Evolutionary conservation across 2,329 filamentous ascomycete genomes (phyloP), one percentile per base, ranked within the genome.

Genomic region (Sporothrix dimorphospora): DNA sequence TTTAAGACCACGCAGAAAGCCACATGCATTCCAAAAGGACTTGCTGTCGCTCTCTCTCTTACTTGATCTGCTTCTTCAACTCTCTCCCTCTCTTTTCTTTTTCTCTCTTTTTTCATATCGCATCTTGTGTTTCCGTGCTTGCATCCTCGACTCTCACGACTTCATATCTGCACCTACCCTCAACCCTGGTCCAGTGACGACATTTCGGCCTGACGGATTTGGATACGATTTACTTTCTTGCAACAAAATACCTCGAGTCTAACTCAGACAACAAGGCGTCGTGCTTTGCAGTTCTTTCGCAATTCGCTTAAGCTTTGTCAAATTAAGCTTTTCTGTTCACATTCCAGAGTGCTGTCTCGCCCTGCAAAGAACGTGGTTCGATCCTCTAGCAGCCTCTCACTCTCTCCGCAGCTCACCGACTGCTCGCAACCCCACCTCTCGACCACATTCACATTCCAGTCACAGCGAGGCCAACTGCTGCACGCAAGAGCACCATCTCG

Each of bases 381-480:
- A 30, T 42, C 38, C 27, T 49, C 11, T 63, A 59, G 40, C 42
- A 3, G n/a, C 34, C 16, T n/a, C 57, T 4, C 51, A 42, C 47
- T 45, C 53, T 27, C 49, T 61, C 27, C 9, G 49, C 66, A 30
- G 47, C 24, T 71, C 42, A 55, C 66, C 66, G 57, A 63, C 67
- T 40, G 34, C 30, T 27, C 59, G 49, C 66, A 57, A 49, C 71
- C 71, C 71, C 71, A 70, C 71, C 24, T 66, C 51, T 47, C 59
- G 11, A 42, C 51, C 27, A 34, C 27, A 11, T 19, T 65, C 51
- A 53, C 71, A 72, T 72, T 72, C 71, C 71, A 67, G 71, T 71
- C 42, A 47, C n/a, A 19, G 12, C 59, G 27, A 7, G 21, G 19
- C n/a, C 55, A 45, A 30, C 47, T 49, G 51, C 34, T 69, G 65